These are phyloP conservation scores for Globisporangium splendens DNA, from an alignment of 352 stramenopile genomes.

Conservation along the genomic window DNA sequence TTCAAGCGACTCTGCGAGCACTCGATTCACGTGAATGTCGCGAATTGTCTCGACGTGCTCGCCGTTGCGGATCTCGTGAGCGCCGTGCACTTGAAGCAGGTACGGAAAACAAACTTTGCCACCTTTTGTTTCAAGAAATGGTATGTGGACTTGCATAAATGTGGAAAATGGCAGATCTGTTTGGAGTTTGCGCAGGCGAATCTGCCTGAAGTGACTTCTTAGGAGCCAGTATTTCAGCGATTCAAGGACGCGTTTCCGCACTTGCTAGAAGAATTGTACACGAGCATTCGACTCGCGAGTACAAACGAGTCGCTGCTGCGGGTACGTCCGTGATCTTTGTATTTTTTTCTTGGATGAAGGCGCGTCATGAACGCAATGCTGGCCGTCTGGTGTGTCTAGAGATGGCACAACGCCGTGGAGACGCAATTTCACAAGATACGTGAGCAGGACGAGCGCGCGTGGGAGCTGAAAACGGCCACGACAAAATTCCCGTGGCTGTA, in stretches of 20 bases:
- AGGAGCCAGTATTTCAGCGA: constrained; percentile 20
- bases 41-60: constrained; percentile 62
- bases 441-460: constrained; percentile 25
- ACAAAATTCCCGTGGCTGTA: constrained; percentile 49
- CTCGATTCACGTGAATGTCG: constrained; percentile 28
- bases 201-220: constrained; percentile 6
- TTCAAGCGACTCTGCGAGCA: constrained; percentile 71
- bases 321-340: constrained; percentile 18
- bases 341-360: not conserved
- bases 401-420: constrained; percentile 43
- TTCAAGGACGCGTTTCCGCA: constrained; percentile 34
- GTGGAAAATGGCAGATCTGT: constrained; percentile 4
- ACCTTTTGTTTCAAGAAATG: not conserved
- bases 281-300: constrained; percentile 23
- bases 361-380: not conserved
- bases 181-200: constrained; percentile 21
- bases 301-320: constrained; percentile 26
- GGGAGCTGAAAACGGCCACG: constrained; percentile 17
- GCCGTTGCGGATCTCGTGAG: constrained; percentile 57
- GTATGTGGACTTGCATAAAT: not conserved
- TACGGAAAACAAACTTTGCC: constrained; percentile 6
- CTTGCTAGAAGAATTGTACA: constrained; percentile 44
- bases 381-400: constrained; percentile 8
- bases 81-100: constrained; percentile 51
- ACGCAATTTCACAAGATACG: constrained; percentile 18